Percentiles rank a stretch among this genome's conserved stretches.
Conservation (phyloP, 2,329 filamentous ascomycete genomes). For the Xenoacremonium recifei region DNA sequence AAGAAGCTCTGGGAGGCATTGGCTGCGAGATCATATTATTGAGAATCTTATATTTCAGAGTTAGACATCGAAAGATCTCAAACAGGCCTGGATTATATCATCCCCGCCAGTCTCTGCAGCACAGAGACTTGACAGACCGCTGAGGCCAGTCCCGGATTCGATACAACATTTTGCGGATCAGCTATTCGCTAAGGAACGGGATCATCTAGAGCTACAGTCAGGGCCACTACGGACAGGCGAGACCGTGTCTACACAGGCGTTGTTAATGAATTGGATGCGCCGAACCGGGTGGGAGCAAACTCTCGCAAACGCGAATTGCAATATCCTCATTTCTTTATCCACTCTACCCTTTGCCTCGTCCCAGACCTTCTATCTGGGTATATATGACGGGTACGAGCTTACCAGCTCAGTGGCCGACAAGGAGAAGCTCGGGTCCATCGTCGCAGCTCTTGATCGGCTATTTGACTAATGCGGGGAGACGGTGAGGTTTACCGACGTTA, state of each 20-base stretch:
- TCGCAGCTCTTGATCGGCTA: slow-evolving; percentile 2
- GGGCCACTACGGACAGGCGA: not conserved
- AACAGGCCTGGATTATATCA: slow-evolving; percentile 1
- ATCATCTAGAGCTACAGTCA: not conserved
- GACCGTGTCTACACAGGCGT: not conserved
- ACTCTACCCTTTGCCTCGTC: not conserved
- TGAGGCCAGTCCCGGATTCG: not conserved
- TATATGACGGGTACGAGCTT: not conserved
- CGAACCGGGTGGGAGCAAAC: slow-evolving; percentile 1
- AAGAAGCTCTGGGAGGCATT: not conserved
- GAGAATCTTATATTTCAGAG: slow-evolving; percentile 3
- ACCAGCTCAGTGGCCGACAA: not conserved
- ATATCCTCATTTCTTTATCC: not conserved
- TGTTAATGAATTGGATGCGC: slow-evolving; percentile 3
- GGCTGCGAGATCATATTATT: slow-evolving; percentile 2
- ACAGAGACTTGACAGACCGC: not conserved
- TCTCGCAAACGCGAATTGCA: not conserved
- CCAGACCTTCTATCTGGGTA: not conserved
- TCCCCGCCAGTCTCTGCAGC: not conserved
- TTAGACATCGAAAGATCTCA: slow-evolving; percentile 1
- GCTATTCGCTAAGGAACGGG: slow-evolving; percentile 1
- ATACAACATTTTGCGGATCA: slow-evolving; percentile 1
- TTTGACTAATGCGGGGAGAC: slow-evolving; percentile 1
- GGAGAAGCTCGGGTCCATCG: not conserved
- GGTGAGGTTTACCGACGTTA: slow-evolving; percentile 1